Evolutionary conservation across 352 stramenopile species (phyloP).

Genomic region (Phytopythium chamaehyphon): DNA sequence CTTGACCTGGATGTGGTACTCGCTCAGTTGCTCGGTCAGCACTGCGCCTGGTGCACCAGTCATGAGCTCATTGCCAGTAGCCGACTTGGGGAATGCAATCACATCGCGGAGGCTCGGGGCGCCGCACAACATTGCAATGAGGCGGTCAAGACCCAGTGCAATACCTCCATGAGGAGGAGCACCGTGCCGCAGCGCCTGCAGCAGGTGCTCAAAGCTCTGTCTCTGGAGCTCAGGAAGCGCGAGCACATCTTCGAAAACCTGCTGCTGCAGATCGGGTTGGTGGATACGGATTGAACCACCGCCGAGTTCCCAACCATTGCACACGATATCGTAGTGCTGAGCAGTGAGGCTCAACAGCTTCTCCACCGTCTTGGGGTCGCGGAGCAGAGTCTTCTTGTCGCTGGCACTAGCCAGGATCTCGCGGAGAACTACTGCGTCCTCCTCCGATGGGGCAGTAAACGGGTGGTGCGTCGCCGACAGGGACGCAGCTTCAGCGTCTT

Average conservation of each 20-base stretch:
- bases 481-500: slow-evolving; percentile 19
- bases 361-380: slow-evolving; percentile 45
- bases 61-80: slow-evolving; percentile 86
- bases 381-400: slow-evolving; percentile 32
- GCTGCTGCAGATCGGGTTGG: slow-evolving; percentile 60
- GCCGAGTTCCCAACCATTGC: slow-evolving; percentile 86
- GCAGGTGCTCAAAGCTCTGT: slow-evolving; percentile 80
- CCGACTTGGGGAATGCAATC: slow-evolving; percentile 90
- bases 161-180: slow-evolving; percentile 84
- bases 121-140: slow-evolving; percentile 81
- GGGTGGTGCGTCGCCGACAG: slow-evolving; percentile 83
- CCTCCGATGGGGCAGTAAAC: slow-evolving; percentile 69
- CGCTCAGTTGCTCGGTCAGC: slow-evolving; percentile 56
- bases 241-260: slow-evolving; percentile 75
- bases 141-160: slow-evolving; percentile 79
- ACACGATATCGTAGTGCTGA: slow-evolving; percentile 87
- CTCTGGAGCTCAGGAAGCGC: slow-evolving; percentile 59
- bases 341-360: slow-evolving; percentile 59
- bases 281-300: slow-evolving; percentile 87
- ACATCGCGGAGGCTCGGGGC: slow-evolving; percentile 80
- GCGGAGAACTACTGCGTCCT: slow-evolving; percentile 39
- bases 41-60: slow-evolving; percentile 71
- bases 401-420: slow-evolving; percentile 29
- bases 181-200: slow-evolving; percentile 74
- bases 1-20: slow-evolving; percentile 53